Evolutionary conservation across 371 early-diverging fungal species (phyloP).

Genomic region (Rhizopus delemar): DNA sequence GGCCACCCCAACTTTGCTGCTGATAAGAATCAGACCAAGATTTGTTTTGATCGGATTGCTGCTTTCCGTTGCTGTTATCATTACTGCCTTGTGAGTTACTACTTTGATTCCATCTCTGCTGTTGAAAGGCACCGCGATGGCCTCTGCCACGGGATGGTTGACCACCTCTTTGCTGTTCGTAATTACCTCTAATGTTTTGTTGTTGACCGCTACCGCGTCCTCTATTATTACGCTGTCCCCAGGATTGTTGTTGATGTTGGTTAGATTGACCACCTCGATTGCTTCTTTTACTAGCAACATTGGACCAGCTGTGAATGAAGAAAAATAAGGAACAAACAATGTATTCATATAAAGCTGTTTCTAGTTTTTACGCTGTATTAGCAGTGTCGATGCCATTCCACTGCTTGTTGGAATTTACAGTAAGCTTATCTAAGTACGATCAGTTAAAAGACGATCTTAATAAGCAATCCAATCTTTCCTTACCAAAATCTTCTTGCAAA

Average conservation of each 20-base stretch:
- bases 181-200: conserved; percentile 4
- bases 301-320: too few species aligned
- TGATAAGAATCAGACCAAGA: background rate
- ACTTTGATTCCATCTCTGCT: background rate
- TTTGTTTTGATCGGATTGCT: background rate
- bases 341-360: too few species aligned
- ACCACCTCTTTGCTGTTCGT: conserved; percentile 5
- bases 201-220: conserved; percentile 6
- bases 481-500: conserved; percentile 14
- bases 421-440: conserved; percentile 3
- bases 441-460: too few species aligned
- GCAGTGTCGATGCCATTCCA: too few species aligned
- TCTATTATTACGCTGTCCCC: background rate
- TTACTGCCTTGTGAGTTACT: background rate
- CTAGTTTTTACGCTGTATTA: too few species aligned
- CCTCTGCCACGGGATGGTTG: conserved; percentile 1
- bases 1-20: background rate
- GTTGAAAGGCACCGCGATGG: conserved; percentile 1
- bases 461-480: background rate
- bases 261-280: too few species aligned
- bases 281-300: too few species aligned
- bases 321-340: too few species aligned
- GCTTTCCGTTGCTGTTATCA: background rate
- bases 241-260: too few species aligned
- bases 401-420: background rate